Base-by-base conservation (phyloP, 257 asterid genomes). In the Capsicum chinense region DNA sequence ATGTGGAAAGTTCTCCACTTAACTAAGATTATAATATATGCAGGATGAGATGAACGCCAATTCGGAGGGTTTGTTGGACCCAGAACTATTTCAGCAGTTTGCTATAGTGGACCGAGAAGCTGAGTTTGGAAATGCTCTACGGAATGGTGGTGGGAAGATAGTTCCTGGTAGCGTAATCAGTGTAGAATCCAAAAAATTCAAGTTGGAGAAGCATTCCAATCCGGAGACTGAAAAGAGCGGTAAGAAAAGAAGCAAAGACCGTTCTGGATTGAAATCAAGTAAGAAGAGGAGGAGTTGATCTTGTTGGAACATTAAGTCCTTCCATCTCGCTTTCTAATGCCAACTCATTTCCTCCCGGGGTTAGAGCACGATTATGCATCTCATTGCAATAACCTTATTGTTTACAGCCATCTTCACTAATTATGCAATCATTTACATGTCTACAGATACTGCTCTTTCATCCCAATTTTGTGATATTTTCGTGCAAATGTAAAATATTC, bases 121-220 rank as follows among this genome's bases (percentile, higher is more conserved):
- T 73, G 95, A 92, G 56, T 90, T 95, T 58, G 95, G 92, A 86
- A 88, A 86, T 62, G 99, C 98, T 76, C 80, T 95, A 89, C 93
- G 88, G 85, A 90, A 84, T 79, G 89, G 91, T 6, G 60, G 89
- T 79, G 91, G 87, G 52, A 92, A 91, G 88, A 86, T 89, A 15
- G 79, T 42, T 13, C 67, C 93, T 0, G 93, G 98, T 42, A 88
- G 95, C 74, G 16, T 90, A 47, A 19, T 95, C 48, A 95, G 97
- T 67, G 83, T 95, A 44, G 93, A 95, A 86, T 94, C 98, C 5
- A 86, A 66, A n/a, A 86, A 80, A 89, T 86, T 26, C 68, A 56
- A 35, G 69, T 63, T 1, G 54, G 83, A 79, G 21, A 79, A 57
- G 9, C n/a, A 39, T 48, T 19, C 44, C 71, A 64, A 26, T 16